These are phyloP conservation scores for Penicillium sp. DNA, from an alignment of 2,329 filamentous ascomycete species.

Conservation along the genomic window DNA sequence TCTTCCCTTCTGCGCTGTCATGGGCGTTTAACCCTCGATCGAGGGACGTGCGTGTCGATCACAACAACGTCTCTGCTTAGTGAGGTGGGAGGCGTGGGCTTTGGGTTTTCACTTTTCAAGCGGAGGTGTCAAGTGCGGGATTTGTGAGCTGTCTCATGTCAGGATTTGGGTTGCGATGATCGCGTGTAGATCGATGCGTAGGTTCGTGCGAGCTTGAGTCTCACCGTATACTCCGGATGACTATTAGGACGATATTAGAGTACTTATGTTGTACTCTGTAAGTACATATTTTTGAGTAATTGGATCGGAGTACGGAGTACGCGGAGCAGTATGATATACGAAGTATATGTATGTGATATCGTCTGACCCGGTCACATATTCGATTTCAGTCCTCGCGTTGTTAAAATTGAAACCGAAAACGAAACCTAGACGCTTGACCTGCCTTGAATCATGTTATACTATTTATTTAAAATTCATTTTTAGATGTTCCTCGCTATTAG, in stretches of 20 bases:
- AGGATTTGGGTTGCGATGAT: slow-evolving; percentile 17
- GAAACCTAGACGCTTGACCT: not conserved
- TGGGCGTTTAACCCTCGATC: not conserved
- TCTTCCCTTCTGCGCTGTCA: not conserved
- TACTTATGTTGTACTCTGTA: not conserved
- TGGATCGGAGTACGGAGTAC: slow-evolving; percentile 8
- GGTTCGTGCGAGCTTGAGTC: not conserved
- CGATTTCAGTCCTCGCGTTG: not conserved
- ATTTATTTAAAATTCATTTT: not conserved
- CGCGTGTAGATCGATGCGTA: slow-evolving; percentile 7
- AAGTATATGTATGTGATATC: not conserved
- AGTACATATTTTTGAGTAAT: not conserved
- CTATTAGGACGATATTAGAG: not conserved
- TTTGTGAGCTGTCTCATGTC: slow-evolving; percentile 28
- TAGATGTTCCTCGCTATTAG: not conserved
- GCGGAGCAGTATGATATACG: slow-evolving; percentile 1
- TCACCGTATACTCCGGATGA: not conserved
- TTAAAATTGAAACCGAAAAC: not conserved
- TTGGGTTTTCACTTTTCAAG: not conserved
- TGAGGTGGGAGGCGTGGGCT: not conserved
- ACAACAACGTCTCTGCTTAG: not conserved
- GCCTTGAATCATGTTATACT: not conserved
- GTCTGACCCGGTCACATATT: not conserved
- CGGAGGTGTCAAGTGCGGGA: slow-evolving; percentile 16
- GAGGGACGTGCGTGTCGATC: not conserved